A percentile compares a stretch with the other conserved stretches of the same genome.
These are phyloP conservation scores for Fusarium succisae DNA, from an alignment of 2,329 filamentous ascomycete genomes.

Conservation along the genomic window DNA sequence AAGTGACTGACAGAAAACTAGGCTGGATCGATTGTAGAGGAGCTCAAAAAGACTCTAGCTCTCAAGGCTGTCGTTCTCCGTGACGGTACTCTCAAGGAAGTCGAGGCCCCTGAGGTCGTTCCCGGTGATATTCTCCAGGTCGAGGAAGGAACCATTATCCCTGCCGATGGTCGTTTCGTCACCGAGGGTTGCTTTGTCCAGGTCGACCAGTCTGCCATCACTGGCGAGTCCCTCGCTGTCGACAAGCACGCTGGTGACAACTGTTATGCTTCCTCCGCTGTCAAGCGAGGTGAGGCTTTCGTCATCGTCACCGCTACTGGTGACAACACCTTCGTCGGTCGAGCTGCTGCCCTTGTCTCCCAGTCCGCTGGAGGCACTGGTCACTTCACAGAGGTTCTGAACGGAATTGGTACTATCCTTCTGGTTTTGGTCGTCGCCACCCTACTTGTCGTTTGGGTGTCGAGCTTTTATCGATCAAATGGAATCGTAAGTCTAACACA, in stretches of 20 bases:
- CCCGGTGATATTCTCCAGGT: constrained; percentile 90
- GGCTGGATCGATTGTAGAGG: constrained; percentile 52
- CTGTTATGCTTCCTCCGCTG: constrained; percentile 85
- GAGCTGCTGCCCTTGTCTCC: constrained; percentile 85
- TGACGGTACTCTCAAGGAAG: constrained; percentile 77
- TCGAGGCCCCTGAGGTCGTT: constrained; percentile 85
- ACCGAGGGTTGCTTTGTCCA: constrained; percentile 87
- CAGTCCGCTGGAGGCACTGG: constrained; percentile 77
- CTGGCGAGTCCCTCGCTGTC: constrained; percentile 89
- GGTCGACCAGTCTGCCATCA: constrained; percentile 92
- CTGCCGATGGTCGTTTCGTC: constrained; percentile 86
- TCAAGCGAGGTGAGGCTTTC: constrained; percentile 91
- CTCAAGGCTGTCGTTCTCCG: constrained; percentile 88
- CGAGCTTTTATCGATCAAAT: constrained; percentile 89
- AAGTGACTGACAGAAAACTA: no score
- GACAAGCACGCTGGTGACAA: constrained; percentile 86
- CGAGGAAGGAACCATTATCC: constrained; percentile 90
- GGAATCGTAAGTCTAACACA: constrained; percentile 49
- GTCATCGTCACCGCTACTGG: constrained; percentile 85
- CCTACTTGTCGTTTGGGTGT: constrained; percentile 84
- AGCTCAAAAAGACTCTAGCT: constrained; percentile 74
- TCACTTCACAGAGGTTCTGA: constrained; percentile 92
- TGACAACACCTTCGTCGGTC: constrained; percentile 91
- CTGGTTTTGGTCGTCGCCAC: constrained; percentile 69
- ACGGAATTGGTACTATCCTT: constrained; percentile 66